Base-by-base conservation (phyloP, 768 basidiomycete genomes). In the Amyloporia xantha region DNA sequence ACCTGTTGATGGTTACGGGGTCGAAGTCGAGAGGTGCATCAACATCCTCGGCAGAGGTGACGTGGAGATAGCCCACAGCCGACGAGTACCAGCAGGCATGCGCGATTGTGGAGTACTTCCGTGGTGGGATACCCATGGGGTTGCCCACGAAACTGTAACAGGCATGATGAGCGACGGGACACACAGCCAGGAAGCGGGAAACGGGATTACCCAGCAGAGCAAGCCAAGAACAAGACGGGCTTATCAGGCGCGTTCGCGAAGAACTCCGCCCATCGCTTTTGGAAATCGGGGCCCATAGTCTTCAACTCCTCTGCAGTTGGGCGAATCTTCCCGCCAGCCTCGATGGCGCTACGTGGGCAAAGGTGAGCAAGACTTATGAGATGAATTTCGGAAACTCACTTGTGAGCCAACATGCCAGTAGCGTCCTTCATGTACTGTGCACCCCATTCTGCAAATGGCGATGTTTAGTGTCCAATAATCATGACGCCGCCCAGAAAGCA, bases 251-350 rank as follows among this genome's bases (percentile, higher is more conserved):
- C 69, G 23, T 67, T 62, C 21, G 62, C 72, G 36, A 77, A 83
- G 59, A 74, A 77, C 11, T 63, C 59, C 5, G 71, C 62, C 82
- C 81, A 82, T 36, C 70, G 63, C 20, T 65, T 41, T 23, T 67
- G 58, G 55, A 83, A 84, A 4, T 59, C 68, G 6, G 75, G 69
- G 0, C 71, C 70, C 28, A 84, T 62, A n/a, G 67, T 67, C 41
- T 71, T 65, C 20, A 81, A 66, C 36, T 84, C 82, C 4, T 68
- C 65, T 3, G 55, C 54, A 13, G 62, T 71, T 2, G 82, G 82
- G 21, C 83, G 70, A 12, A 81, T 56, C 55, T 80, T 82, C 52
- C 79, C 69, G 3, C 77, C 81, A 24, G 73, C 72, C 53, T 84
- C 78, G 25, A 76, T 54, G 1, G 67, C 77, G 53, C 79, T 82